phyloP scores from a whole-genome alignment of 345 rosid species.

The Bruguiera parviflora region DNA sequence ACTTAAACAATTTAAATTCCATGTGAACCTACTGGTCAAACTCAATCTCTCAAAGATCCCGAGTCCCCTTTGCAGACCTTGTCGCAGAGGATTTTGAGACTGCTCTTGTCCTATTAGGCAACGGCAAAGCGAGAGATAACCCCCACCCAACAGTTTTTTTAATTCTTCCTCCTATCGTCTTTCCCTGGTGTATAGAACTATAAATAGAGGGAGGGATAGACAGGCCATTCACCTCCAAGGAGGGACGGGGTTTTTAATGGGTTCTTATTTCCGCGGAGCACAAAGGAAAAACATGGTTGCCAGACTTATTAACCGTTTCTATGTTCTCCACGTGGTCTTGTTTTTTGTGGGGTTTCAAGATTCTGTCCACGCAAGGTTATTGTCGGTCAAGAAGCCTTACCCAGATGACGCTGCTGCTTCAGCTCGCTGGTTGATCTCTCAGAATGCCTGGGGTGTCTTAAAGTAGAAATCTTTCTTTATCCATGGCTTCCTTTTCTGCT shows the following conservation, averaged over 20 bases:
- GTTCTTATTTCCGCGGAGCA: background rate
- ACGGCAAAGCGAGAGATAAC: background rate
- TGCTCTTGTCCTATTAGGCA: background rate
- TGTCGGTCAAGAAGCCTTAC: constrained; percentile 47
- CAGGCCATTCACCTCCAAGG: no score
- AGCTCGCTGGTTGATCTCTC: constrained; percentile 88
- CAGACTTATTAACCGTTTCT: background rate
- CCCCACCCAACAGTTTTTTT: no score
- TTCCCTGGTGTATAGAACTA: background rate
- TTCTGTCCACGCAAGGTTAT: constrained; percentile 41
- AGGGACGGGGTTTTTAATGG: background rate
- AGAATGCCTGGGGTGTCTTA: constrained; percentile 78
- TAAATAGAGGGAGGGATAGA: background rate
- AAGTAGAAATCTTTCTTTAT: constrained; percentile 36
- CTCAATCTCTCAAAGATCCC: no score
- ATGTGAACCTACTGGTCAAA: no score
- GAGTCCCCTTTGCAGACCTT: background rate
- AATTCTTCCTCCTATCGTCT: no score
- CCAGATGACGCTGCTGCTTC: constrained; percentile 47
- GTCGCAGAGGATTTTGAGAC: background rate
- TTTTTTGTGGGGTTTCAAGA: constrained; percentile 20
- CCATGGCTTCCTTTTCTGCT: background rate
- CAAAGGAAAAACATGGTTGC: background rate
- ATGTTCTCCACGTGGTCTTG: constrained; percentile 1
- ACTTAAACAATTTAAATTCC: no score